phyloP scores from a whole-genome alignment of 2,329 filamentous ascomycete species.

The Monilinia vaccinii-corymbosi region DNA sequence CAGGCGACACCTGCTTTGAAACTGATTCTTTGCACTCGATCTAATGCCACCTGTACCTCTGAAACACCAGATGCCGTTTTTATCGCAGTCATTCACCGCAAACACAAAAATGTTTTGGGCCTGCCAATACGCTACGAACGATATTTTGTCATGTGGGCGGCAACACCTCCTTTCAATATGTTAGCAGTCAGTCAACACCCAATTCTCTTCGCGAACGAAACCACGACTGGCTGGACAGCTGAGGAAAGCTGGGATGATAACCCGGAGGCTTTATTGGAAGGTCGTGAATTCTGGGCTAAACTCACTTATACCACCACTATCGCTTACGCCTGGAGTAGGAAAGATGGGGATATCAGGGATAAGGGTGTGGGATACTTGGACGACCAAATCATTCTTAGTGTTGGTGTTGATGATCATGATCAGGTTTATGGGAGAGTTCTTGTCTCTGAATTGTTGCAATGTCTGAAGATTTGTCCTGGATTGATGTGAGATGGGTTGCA shows the following conservation, averaged over 20 bases:
- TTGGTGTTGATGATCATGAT: constrained; percentile 32
- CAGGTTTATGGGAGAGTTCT: constrained; percentile 30
- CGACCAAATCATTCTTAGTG: constrained; percentile 33
- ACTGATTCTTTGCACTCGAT: constrained; percentile 30
- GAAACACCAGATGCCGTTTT: constrained; percentile 26
- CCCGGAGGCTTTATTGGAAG: constrained; percentile 12
- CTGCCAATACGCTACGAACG: constrained; percentile 33
- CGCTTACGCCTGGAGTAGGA: constrained; percentile 30
- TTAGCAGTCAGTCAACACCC: constrained; percentile 30
- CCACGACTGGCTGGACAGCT: constrained; percentile 29
- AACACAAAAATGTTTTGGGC: constrained; percentile 29
- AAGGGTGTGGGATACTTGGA: constrained; percentile 31
- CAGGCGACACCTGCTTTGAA: constrained; percentile 33
- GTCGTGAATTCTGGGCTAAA: constrained; percentile 24
- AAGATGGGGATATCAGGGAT: constrained; percentile 28
- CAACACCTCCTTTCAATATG: constrained; percentile 30
- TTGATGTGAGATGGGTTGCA: neutral
- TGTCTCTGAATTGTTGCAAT: constrained; percentile 29
- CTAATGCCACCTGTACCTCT: constrained; percentile 20
- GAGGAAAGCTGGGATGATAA: constrained; percentile 31
- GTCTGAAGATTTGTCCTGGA: constrained; percentile 43
- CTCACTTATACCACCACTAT: constrained; percentile 35
- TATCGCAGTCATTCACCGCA: constrained; percentile 31
- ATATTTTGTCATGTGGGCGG: constrained; percentile 32
- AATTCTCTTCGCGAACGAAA: constrained; percentile 31